phyloP scores from a whole-genome alignment of 2,329 filamentous ascomycete species.

The Cytospora piceae region DNA sequence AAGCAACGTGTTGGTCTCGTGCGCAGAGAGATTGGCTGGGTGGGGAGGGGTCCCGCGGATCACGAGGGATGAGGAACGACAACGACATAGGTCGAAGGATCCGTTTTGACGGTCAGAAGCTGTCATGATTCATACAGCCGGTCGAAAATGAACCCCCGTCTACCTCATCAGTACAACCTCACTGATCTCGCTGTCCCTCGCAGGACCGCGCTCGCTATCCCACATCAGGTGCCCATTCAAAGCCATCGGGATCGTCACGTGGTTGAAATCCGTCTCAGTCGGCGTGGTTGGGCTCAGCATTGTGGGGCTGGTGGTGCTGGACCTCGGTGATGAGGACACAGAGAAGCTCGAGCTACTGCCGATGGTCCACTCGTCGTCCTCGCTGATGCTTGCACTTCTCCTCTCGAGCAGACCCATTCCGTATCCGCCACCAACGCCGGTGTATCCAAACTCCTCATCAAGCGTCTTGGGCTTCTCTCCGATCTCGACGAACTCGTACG shows the following conservation, averaged over 20 bases:
- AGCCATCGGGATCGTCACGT: constrained; percentile 31
- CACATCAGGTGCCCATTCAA: constrained; percentile 37
- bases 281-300: constrained; percentile 55
- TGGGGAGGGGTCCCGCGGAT: not conserved
- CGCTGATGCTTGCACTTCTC: constrained; percentile 40
- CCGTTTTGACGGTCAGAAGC: not conserved
- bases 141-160: constrained; percentile 13
- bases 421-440: constrained; percentile 48
- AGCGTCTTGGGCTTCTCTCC: constrained; percentile 58
- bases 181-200: constrained; percentile 48
- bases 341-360: constrained; percentile 79
- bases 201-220: constrained; percentile 41
- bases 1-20: constrained; percentile 15
- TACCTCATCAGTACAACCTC: constrained; percentile 50
- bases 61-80: constrained; percentile 1
- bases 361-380: constrained; percentile 89
- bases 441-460: constrained; percentile 53
- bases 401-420: constrained; percentile 53
- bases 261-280: constrained; percentile 44
- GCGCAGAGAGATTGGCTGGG: constrained; percentile 46
- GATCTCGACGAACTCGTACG: constrained; percentile 90
- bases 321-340: constrained; percentile 38
- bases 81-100: not conserved
- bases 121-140: not conserved
- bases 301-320: constrained; percentile 51